Base-by-base conservation (phyloP, 192 early-diverging fungal genomes). In the Funneliformis geosporum region DNA sequence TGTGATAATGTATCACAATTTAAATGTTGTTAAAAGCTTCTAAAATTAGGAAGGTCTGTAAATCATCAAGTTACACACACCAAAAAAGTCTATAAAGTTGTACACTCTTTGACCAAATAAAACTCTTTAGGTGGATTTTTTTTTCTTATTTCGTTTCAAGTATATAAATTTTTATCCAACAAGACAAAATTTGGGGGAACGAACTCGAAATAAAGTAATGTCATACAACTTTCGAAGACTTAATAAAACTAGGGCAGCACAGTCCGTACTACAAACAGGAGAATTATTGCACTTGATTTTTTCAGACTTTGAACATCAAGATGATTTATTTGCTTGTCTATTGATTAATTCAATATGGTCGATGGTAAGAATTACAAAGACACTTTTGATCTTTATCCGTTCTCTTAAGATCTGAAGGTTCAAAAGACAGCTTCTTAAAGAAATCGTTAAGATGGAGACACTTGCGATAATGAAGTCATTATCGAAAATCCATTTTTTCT, bases 231-330 rank as follows among this genome's bases (percentile, higher is more conserved):
- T 18, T 55, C 50, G 16, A 55, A 55, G 18, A 1, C 14, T 55
- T 6, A 55, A 55, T 55, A 68, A 68, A 68, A 68, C 38, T 68
- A 68, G 42, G 21, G 66, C 66, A 42, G 66, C 66, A 68, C 66
- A 68, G 21, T 68, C 66, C 18, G 66, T 68, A 2, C 12, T 68
- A 39, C 38, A 39, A 39, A 68, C 66, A 21, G 66, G 66, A 21
- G 66, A 68, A 39, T 39, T 68, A 39, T 38, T 68, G 7, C 66
- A 68, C 18, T 21, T 68, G 28, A 68, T 68, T 12, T 68, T 68
- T 68, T 68, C 66, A 33, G 66, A 68, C 38, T 68, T 68, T 68
- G 38, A 21, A 18, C 66, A 68, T 68, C 66, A 68, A 42, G 66
- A 68, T 68, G 66, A 68, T 68, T 39, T 68, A 68, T 68, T 68